A percentile compares a stretch with the other conserved stretches of the same genome.
Evolutionary conservation across 768 basidiomycete genomes (phyloP).

Genomic region (Serpula lacrymans): DNA sequence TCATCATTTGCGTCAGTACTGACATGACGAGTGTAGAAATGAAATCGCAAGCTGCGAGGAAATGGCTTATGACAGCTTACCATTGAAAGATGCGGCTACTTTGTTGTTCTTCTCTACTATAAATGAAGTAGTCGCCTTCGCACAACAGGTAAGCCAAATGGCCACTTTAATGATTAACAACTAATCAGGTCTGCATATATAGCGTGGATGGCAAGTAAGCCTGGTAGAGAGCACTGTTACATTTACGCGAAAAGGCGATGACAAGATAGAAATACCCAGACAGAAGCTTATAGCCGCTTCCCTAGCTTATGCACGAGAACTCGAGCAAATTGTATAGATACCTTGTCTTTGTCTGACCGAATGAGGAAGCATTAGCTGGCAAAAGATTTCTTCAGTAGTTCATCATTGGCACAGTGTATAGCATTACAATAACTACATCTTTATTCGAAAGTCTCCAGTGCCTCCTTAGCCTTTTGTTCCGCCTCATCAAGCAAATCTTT

Average conservation of each 20-base stretch:
- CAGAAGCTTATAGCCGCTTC: constrained; percentile 78
- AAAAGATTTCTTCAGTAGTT: constrained; percentile 5
- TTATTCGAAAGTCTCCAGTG: constrained; percentile 67
- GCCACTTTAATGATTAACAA: constrained; percentile 3
- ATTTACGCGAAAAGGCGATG: constrained; percentile 80
- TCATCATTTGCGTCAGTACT: neutral
- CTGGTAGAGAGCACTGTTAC: constrained; percentile 63
- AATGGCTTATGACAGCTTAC: constrained; percentile 87
- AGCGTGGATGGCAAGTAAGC: constrained; percentile 87
- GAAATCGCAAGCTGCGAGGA: constrained; percentile 98
- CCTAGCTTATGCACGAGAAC: constrained; percentile 76
- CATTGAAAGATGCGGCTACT: constrained; percentile 84
- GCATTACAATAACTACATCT: constrained; percentile 19
- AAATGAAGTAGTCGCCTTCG: constrained; percentile 80
- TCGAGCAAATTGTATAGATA: constrained; percentile 84
- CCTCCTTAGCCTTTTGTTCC: constrained; percentile 81
- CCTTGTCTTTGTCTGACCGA: constrained; percentile 10
- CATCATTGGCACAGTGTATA: constrained; percentile 1
- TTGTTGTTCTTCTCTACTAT: constrained; percentile 88
- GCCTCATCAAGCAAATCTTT: constrained; percentile 82
- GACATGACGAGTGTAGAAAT: constrained; percentile 49
- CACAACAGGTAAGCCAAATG: constrained; percentile 57
- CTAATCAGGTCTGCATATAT: constrained; percentile 7
- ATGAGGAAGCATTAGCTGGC: constrained; percentile 2
- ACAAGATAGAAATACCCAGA: constrained; percentile 82